These are phyloP conservation scores for Clarireedia monteithiana DNA, from an alignment of 2,329 filamentous ascomycete genomes.

Conservation along the genomic window DNA sequence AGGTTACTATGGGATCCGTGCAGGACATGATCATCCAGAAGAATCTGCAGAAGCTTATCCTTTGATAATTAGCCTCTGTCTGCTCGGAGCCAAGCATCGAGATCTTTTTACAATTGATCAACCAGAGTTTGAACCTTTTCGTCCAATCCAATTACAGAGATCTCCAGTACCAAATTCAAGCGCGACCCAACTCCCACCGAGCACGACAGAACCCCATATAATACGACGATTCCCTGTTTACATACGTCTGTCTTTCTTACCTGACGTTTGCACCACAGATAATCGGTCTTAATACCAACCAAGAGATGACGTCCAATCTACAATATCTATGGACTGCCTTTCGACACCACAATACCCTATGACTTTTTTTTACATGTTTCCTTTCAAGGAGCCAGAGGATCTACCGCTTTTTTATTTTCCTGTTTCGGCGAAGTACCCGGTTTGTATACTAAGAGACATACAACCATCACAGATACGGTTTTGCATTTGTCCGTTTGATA, in stretches of 20 bases:
- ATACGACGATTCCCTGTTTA: background rate
- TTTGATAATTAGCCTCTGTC: constrained; percentile 37
- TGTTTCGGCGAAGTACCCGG: background rate
- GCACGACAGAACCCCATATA: constrained; percentile 5
- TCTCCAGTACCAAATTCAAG: background rate
- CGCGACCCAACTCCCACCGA: background rate
- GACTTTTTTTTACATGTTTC: background rate
- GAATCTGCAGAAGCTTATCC: constrained; percentile 71
- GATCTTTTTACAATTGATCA: background rate
- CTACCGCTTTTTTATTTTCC: background rate
- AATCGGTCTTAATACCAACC: background rate
- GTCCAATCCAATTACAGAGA: background rate
- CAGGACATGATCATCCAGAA: constrained; percentile 85
- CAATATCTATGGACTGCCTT: background rate
- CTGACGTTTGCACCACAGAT: background rate
- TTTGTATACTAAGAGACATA: constrained; percentile 5
- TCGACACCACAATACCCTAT: constrained; percentile 3
- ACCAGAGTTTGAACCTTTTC: background rate
- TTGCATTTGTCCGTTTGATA: background rate
- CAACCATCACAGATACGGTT: background rate
- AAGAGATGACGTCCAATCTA: background rate
- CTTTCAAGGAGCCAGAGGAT: background rate
- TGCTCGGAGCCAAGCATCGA: constrained; percentile 7
- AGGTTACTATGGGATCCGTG: constrained; percentile 79
- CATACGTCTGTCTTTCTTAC: background rate